Conservation (phyloP, 73 alveolate species). For the Paramecium tetraurelia region DNA sequence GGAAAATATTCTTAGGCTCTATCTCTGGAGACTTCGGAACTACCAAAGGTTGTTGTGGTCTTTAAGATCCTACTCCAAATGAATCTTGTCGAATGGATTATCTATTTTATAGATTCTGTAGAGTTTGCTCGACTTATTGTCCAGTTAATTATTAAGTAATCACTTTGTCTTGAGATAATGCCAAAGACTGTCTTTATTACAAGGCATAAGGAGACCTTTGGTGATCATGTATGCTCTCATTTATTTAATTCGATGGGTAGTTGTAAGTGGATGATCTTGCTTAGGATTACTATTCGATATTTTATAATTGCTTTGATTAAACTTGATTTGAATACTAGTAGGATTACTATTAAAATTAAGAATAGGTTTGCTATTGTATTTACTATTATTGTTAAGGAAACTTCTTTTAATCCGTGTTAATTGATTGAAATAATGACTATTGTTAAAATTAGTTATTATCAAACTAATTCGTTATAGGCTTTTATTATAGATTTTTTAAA, state of each 20-base stretch:
- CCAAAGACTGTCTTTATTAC: neutral
- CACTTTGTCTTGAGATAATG: neutral
- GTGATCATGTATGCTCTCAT: neutral
- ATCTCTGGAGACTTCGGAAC: neutral
- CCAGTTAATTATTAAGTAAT: neutral
- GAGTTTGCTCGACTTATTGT: neutral
- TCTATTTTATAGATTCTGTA: neutral
- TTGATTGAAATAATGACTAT: neutral
- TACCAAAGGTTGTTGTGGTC: neutral
- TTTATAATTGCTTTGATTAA: neutral
- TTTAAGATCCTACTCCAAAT: neutral
- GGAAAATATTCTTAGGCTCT: neutral
- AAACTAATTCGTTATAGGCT: neutral
- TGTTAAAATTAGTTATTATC: neutral
- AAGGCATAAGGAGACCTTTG: conserved; percentile 5
- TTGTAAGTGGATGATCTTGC: neutral
- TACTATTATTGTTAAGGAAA: neutral
- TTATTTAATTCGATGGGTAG: neutral
- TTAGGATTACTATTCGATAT: neutral
- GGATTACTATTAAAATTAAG: neutral
- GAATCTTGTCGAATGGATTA: neutral
- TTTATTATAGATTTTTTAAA: neutral
- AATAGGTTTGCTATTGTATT: neutral
- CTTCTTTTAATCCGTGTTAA: neutral
- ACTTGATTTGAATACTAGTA: neutral